Conservation (phyloP, 1,284 basidiomycete species). For the Cryptococcus sp. region DNA sequence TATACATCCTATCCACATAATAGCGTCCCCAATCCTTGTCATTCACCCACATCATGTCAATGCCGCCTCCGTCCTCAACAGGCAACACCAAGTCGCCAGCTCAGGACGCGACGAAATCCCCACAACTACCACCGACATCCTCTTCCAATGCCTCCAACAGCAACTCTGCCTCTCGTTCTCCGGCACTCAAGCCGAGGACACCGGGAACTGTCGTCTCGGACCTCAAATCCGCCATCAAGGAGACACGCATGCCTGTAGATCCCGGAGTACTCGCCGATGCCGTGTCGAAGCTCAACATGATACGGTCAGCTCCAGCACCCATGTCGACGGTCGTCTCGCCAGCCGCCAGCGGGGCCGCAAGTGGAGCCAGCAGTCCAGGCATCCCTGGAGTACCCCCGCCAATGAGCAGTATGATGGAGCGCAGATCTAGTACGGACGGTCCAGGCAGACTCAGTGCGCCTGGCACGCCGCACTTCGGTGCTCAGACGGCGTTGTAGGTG, state of each 20-base stretch:
- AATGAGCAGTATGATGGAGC: constrained; percentile 3
- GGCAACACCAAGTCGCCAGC: constrained; percentile 21
- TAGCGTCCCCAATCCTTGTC: not conserved
- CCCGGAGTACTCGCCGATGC: constrained; percentile 46
- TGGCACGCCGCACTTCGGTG: constrained; percentile 54
- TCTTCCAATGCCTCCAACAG: not conserved
- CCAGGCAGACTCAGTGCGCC: constrained; percentile 31
- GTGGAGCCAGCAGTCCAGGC: constrained; percentile 19
- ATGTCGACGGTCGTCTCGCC: constrained; percentile 30
- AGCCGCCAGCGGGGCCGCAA: constrained; percentile 36
- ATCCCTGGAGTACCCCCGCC: constrained; percentile 4
- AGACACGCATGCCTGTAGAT: constrained; percentile 25
- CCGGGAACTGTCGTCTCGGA: constrained; percentile 25
- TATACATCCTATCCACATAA: too few species aligned
- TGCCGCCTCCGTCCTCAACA: constrained; percentile 26
- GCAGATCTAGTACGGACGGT: constrained; percentile 5
- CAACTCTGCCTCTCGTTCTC: constrained; percentile 9
- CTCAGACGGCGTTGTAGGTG: constrained; percentile 48
- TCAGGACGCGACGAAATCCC: constrained; percentile 2
- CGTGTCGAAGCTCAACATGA: constrained; percentile 45
- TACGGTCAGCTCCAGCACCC: constrained; percentile 37
- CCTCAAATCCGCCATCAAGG: constrained; percentile 5
- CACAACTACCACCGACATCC: not conserved
- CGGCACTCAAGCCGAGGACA: constrained; percentile 17
- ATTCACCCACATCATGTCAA: constrained; percentile 27